Evolutionary conservation across 768 basidiomycete genomes (phyloP).

Genomic region (Termitomyces sp.): DNA sequence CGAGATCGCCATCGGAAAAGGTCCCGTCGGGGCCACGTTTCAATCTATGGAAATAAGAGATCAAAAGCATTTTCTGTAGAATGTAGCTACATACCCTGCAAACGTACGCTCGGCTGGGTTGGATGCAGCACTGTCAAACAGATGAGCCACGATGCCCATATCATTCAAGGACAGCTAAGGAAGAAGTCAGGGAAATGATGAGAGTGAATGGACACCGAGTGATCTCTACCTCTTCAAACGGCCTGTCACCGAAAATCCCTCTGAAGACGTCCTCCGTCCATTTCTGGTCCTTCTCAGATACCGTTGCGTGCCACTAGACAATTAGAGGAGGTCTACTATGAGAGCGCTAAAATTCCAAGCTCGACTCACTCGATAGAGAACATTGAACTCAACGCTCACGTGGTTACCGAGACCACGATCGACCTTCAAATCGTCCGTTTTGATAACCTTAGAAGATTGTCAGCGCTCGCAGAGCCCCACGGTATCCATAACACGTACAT

Average conservation of each 20-base stretch:
- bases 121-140: conserved; percentile 18
- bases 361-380: conserved; percentile 38
- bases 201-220: background rate
- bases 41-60: conserved; percentile 28
- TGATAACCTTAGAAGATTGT: conserved; percentile 29
- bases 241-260: conserved; percentile 34
- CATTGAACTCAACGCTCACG: conserved; percentile 65
- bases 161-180: conserved; percentile 25
- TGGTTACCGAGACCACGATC: conserved; percentile 62
- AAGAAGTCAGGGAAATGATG: background rate
- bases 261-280: conserved; percentile 52
- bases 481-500: conserved; percentile 21
- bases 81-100: conserved; percentile 32
- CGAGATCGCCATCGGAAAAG: conserved; percentile 56
- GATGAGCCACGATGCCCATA: conserved; percentile 17
- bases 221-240: conserved; percentile 31
- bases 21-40: conserved; percentile 42
- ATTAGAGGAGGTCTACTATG: background rate
- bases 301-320: conserved; percentile 54
- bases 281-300: conserved; percentile 44
- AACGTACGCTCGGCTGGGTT: conserved; percentile 44
- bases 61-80: too few relatives aligned
- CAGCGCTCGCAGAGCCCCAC: background rate
- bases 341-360: background rate
- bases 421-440: conserved; percentile 30